phyloP scores from a whole-genome alignment of 2,329 filamentous ascomycete genomes.

The Juglanconis sp. region DNA sequence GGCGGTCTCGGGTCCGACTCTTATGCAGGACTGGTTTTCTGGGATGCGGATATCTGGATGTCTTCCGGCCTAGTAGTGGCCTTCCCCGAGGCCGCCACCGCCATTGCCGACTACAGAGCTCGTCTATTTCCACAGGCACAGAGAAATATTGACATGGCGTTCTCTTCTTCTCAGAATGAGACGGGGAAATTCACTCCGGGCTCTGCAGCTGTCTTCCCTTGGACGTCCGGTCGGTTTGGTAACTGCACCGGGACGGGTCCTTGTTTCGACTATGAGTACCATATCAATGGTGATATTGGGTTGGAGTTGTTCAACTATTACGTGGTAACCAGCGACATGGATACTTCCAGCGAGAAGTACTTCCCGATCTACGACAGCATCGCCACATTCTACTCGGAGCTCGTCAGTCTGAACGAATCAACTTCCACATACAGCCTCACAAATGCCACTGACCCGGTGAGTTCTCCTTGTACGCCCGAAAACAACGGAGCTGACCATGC shows the following conservation, averaged over 20 bases:
- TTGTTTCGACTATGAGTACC: constrained; percentile 16
- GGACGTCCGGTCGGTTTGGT: constrained; percentile 15
- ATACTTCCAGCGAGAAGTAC: constrained; percentile 32
- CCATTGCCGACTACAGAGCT: constrained; percentile 7
- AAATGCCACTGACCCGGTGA: constrained; percentile 70
- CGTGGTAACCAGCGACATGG: constrained; percentile 7
- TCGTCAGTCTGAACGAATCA: constrained; percentile 58
- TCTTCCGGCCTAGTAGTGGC: constrained; percentile 7
- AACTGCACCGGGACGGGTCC: constrained; percentile 6
- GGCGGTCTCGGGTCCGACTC: constrained; percentile 24
- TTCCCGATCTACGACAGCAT: constrained; percentile 64
- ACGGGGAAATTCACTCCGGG: constrained; percentile 29
- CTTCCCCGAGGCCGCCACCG: constrained; percentile 11
- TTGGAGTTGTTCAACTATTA: constrained; percentile 14
- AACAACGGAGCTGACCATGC: neutral
- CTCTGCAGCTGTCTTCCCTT: constrained; percentile 11
- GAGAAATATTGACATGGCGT: constrained; percentile 12
- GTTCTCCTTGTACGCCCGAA: constrained; percentile 18
- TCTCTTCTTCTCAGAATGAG: constrained; percentile 42
- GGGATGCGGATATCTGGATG: constrained; percentile 19
- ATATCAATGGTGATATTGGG: constrained; percentile 17
- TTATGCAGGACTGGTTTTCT: constrained; percentile 14
- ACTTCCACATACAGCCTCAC: constrained; percentile 39
- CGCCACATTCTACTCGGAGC: constrained; percentile 57
- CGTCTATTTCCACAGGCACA: constrained; percentile 13